These are phyloP conservation scores for Fusarium praegraminearum DNA, from an alignment of 2,329 filamentous ascomycete genomes.

Conservation along the genomic window DNA sequence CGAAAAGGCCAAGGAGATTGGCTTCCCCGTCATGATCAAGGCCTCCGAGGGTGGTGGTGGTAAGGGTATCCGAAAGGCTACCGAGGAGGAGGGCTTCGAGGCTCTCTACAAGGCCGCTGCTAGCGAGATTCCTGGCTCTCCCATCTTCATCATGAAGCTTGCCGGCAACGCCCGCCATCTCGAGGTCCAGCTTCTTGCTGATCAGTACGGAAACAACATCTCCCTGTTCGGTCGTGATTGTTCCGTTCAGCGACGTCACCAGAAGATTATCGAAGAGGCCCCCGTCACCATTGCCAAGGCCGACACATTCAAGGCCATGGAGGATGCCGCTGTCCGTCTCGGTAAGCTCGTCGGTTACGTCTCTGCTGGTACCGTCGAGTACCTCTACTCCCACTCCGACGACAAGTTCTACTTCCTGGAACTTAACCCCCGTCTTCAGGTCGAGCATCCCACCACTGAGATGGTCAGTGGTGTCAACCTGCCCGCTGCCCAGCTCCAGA, in stretches of 20 bases:
- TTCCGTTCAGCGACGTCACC: slow-evolving; percentile 96
- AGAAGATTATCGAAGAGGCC: slow-evolving; percentile 99
- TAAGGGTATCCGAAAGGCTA: slow-evolving; percentile 98
- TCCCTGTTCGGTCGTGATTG: slow-evolving; percentile 98
- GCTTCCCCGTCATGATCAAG: slow-evolving; percentile 99
- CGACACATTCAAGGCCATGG: slow-evolving; percentile 94
- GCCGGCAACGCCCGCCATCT: slow-evolving; percentile 96
- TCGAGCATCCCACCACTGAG: slow-evolving; percentile 98
- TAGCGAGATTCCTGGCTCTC: slow-evolving; percentile 96
- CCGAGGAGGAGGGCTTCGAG: slow-evolving; percentile 85
- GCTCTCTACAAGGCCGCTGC: slow-evolving; percentile 94
- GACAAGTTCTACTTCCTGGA: slow-evolving; percentile 99
- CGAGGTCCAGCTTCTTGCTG: slow-evolving; percentile 96
- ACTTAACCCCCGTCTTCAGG: slow-evolving; percentile 97
- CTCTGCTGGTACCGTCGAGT: slow-evolving; percentile 98
- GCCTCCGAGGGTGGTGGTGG: slow-evolving; percentile 99
- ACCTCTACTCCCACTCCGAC: slow-evolving; percentile 96
- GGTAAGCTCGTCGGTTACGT: slow-evolving; percentile 97
- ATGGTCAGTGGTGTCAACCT: slow-evolving; percentile 99
- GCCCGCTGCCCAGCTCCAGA: slow-evolving; percentile 95
- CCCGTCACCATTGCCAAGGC: slow-evolving; percentile 95
- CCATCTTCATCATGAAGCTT: slow-evolving; percentile 99
- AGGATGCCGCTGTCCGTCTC: slow-evolving; percentile 93
- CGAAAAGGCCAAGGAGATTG: slow-evolving; percentile 86
- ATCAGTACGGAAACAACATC: slow-evolving; percentile 99